Evolutionary conservation across 352 stramenopile species (phyloP), one percentile per base, ranked within the genome.

Genomic region (Globisporangium recalcitrans): DNA sequence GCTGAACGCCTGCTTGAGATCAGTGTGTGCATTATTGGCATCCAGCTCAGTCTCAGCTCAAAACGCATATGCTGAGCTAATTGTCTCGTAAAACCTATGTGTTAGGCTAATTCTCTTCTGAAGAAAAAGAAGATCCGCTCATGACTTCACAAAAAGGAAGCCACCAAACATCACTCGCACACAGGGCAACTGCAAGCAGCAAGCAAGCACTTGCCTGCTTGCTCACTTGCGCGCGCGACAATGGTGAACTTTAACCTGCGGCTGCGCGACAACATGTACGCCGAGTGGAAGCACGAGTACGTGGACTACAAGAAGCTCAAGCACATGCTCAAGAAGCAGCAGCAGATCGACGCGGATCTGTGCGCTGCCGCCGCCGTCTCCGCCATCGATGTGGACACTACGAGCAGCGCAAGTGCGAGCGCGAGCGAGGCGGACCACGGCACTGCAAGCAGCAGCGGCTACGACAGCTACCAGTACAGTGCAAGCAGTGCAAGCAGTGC

Each of bases 221-320:
- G 52, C 36, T 4, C 14, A 27, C 24, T 32, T 24, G 61, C 51
- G 29, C 16, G 31, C 21, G 14, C 6, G 40, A 52, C 13, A 38
- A 93, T 93, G 84, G 84, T 93, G 69, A 71, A 89, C 65, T 93
- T 93, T 64, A 77, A 80, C 58, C 65, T 82, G 63, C 80, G 84
- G 29, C 65, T 93, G 62, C 84, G 80, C 44, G 82, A 90, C 58
- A 97, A 97, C 67, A 79, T 73, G 29, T 91, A 91, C 63, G 76
- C 82, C 11, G 87, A 97, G 73, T 97, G 91, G 91, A 71, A 77
- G 32, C 64, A 85, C 53, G 78, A 96, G 44, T 97, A 97, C 70
- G 29, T 97, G 16, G 88, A 97, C 77, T 97, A 97, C 70, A 82
- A 90, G 51, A 73, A 72, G 10, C 74, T 97, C 13, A 97, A 97